Conservation (phyloP, 352 stramenopile species). For the Phytophthora hybrid region DNA sequence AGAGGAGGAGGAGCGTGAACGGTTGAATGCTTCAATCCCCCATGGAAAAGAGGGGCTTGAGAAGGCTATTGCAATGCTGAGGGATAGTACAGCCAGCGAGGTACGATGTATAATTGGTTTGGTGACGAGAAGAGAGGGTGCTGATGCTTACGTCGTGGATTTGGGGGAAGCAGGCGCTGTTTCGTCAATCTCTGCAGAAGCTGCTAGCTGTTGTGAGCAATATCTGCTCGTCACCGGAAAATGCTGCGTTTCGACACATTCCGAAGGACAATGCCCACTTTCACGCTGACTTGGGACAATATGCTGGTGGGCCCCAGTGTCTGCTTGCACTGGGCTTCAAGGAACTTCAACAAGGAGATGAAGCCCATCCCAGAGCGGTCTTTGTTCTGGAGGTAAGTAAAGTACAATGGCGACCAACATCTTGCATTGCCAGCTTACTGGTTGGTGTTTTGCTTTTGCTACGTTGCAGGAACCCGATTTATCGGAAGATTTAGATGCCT, state of each 20-base stretch:
- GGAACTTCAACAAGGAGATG: constrained; percentile 60
- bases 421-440: not conserved
- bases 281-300: constrained; percentile 72
- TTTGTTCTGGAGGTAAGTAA: constrained; percentile 80
- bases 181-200: constrained; percentile 55
- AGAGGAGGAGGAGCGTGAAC: constrained; percentile 43
- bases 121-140: not conserved
- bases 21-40: constrained; percentile 44
- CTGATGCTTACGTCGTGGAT: not conserved
- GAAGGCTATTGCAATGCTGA: constrained; percentile 51
- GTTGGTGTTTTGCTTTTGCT: not conserved
- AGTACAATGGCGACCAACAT: not conserved
- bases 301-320: constrained; percentile 63
- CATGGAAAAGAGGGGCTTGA: constrained; percentile 55
- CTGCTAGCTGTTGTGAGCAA: constrained; percentile 64
- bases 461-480: constrained; percentile 75
- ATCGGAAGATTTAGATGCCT: constrained; percentile 75
- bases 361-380: constrained; percentile 44
- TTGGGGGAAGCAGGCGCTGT: constrained; percentile 31
- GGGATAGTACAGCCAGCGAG: constrained; percentile 46
- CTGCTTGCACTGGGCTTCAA: constrained; percentile 80
- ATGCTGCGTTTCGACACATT: constrained; percentile 73
- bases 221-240: constrained; percentile 79
- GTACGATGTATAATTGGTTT: constrained; percentile 17
- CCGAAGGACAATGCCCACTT: constrained; percentile 79